Conservation (phyloP, 2,329 filamentous ascomycete species). For the Phialophora expanda region DNA sequence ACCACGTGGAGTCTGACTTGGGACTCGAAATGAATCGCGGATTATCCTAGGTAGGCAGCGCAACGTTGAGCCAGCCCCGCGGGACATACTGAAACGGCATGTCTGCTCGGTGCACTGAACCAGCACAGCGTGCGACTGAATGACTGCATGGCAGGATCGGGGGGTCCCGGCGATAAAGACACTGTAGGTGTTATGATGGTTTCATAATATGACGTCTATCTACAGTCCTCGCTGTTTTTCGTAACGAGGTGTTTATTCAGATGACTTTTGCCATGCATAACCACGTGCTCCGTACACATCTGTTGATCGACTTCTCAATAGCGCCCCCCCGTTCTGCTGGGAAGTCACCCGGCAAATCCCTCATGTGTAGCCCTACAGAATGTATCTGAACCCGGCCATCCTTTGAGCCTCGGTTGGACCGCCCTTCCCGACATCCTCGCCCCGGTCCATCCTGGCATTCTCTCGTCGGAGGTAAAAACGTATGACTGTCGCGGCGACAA, state of each 20-base stretch:
- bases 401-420: conserved; percentile 38
- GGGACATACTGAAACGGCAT: too few species aligned
- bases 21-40: too few species aligned
- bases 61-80: too few species aligned
- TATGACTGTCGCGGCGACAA: conserved; percentile 36
- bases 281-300: background rate
- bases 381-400: conserved; percentile 37
- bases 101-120: too few species aligned
- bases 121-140: background rate
- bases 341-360: background rate
- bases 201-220: background rate
- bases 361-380: conserved; percentile 13
- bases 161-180: background rate
- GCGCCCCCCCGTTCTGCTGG: too few species aligned
- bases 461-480: conserved; percentile 37
- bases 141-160: background rate
- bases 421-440: conserved; percentile 36
- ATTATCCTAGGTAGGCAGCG: too few species aligned
- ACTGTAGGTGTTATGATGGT: background rate
- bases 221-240: background rate
- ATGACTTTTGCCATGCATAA: background rate
- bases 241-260: background rate
- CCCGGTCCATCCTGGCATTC: conserved; percentile 39
- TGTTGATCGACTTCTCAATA: background rate
- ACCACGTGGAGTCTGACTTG: too few species aligned